Base-by-base conservation (phyloP, 176 grass and related monocot genomes). In the Juncus inflexus region DNA sequence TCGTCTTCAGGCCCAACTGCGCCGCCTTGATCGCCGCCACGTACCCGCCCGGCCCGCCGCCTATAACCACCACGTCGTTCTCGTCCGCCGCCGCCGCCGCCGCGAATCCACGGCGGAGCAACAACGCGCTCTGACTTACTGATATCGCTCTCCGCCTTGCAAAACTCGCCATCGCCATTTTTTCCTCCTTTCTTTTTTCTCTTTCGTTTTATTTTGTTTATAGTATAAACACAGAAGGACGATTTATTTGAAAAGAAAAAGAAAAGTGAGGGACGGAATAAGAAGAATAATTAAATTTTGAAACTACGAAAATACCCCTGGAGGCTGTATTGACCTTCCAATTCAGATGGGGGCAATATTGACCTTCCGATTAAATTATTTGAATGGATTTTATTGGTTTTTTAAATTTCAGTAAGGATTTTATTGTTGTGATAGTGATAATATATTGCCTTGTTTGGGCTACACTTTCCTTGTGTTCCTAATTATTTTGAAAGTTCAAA, bases 21-120 rank as follows among this genome's bases (percentile, higher is more conserved):
- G 86, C 78, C 13, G 86, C 86, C 81, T 90, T 95, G 81, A 95
- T 90, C 49, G 90, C 90, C 12, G 86, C 86, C 38, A 95, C 90
- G 72, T 95, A 95, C 10, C 90, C 90, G 2, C 86, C 86, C 3
- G 90, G 86, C 49, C 90, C 83, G n/a, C 90, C 90, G 35, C 90
- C 90, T 43, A 95, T 67, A 49, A 95, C 86, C 50, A 95, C 83
- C 64, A 95, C 90, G 57, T 90, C 86, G 68, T 85, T 95, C 78
- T 95, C 83, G 45, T 90, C 86, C 56, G 73, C 78, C 69, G 70
- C 36, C 52, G 73, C 55, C 37, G 91, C 59, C 56, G 70, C 69
- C 3, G 86, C 86, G 43, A 77, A 87, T 8, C 79, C 81, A 11
- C 86, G 69, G 37, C 79, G 62, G 8, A 72, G 61, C 68, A 65